These are phyloP conservation scores for Fusarium sp. DNA, from an alignment of 2,329 filamentous ascomycete species.

Conservation along the genomic window DNA sequence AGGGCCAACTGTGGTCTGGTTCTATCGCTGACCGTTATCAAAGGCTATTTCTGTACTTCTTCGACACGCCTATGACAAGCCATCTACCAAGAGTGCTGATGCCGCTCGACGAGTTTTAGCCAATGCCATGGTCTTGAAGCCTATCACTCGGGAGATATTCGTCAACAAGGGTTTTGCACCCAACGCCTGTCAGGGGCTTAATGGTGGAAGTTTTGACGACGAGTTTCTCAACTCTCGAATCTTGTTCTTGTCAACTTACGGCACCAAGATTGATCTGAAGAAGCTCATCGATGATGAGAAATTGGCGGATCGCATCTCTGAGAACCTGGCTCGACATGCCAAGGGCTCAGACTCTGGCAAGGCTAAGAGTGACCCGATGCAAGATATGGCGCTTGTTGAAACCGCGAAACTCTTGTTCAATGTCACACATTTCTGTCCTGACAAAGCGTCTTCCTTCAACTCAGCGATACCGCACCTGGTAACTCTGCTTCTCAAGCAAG, in stretches of 20 bases:
- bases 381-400: slow-evolving; percentile 83
- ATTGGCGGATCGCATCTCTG: slow-evolving; percentile 68
- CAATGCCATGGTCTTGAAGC: slow-evolving; percentile 74
- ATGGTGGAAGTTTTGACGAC: slow-evolving; percentile 80
- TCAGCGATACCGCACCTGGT: slow-evolving; percentile 76
- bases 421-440: slow-evolving; percentile 78
- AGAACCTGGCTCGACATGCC: slow-evolving; percentile 78
- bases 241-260: slow-evolving; percentile 60
- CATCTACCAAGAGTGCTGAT: slow-evolving; percentile 71
- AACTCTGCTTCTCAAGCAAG: slow-evolving; percentile 71
- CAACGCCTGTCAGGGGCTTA: slow-evolving; percentile 76
- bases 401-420: slow-evolving; percentile 92
- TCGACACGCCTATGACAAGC: slow-evolving; percentile 77
- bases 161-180: slow-evolving; percentile 62
- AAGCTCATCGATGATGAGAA: slow-evolving; percentile 59
- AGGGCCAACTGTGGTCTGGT: neutral
- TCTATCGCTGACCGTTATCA: slow-evolving; percentile 19
- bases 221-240: slow-evolving; percentile 77
- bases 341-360: slow-evolving; percentile 54
- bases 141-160: slow-evolving; percentile 57
- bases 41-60: slow-evolving; percentile 81
- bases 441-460: slow-evolving; percentile 71
- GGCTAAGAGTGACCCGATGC: slow-evolving; percentile 65
- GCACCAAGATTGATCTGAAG: slow-evolving; percentile 60
- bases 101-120: slow-evolving; percentile 83